phyloP scores from a whole-genome alignment of 192 early-diverging fungal species.

The Coemansia sp. region DNA sequence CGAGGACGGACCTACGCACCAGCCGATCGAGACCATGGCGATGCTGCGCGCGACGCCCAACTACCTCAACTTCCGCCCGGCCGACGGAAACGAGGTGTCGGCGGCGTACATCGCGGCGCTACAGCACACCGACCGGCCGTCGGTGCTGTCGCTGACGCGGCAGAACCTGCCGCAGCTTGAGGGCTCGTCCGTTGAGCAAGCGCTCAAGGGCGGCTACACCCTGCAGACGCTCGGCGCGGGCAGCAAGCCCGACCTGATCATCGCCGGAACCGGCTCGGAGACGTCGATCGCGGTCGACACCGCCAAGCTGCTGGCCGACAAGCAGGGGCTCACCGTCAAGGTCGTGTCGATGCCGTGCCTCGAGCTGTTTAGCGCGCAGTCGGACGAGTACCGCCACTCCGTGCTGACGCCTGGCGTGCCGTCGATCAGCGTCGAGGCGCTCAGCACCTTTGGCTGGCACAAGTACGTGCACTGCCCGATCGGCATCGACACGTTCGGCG shows the following conservation, averaged over 20 bases:
- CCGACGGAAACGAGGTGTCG: slow-evolving; percentile 93
- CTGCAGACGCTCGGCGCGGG: slow-evolving; percentile 62
- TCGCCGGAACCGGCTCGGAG: slow-evolving; percentile 92
- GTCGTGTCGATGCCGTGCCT: slow-evolving; percentile 94
- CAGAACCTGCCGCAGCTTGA: slow-evolving; percentile 93
- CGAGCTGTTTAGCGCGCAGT: slow-evolving; percentile 85
- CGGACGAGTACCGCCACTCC: slow-evolving; percentile 70
- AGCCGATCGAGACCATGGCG: slow-evolving; percentile 94
- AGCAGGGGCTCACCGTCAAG: slow-evolving; percentile 60
- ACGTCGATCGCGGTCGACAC: slow-evolving; percentile 83
- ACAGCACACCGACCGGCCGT: slow-evolving; percentile 64
- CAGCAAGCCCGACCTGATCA: slow-evolving; percentile 65
- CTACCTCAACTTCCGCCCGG: slow-evolving; percentile 82
- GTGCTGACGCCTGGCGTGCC: slow-evolving; percentile 84
- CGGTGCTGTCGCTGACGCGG: slow-evolving; percentile 84
- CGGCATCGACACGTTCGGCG: slow-evolving; percentile 89
- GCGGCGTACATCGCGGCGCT: slow-evolving; percentile 86
- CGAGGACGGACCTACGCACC: slow-evolving; percentile 99
- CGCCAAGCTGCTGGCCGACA: slow-evolving; percentile 66
- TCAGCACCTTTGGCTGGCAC: slow-evolving; percentile 85
- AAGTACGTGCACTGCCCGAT: slow-evolving; percentile 86
- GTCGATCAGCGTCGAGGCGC: slow-evolving; percentile 84
- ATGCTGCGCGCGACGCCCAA: slow-evolving; percentile 88
- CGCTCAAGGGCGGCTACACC: slow-evolving; percentile 83
- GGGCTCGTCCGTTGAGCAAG: slow-evolving; percentile 76